Evolutionary conservation across 257 asterid genomes (phyloP).

Genomic region (Jaltomata sinuosa): DNA sequence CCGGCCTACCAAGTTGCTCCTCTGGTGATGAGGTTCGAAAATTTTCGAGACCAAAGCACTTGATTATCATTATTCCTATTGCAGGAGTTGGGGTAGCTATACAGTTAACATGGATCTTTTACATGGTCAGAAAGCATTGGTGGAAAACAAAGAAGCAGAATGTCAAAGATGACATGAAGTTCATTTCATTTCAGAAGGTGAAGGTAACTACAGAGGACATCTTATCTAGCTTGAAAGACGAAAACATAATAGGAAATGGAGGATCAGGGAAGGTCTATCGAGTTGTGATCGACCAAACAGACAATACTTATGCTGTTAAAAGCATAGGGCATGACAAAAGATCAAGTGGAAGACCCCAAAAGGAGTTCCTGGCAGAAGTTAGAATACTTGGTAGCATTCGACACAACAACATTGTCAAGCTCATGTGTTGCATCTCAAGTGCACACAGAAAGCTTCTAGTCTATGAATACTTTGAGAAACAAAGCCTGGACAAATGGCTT

Average conservation of each 20-base stretch:
- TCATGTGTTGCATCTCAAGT: slow-evolving; percentile 44
- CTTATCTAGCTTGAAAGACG: slow-evolving; percentile 31
- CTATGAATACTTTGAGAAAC: slow-evolving; percentile 45
- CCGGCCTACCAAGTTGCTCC: neutral
- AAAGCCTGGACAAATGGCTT: slow-evolving; percentile 55
- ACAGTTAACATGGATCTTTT: slow-evolving; percentile 13
- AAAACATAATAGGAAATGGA: slow-evolving; percentile 46
- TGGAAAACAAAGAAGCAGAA: slow-evolving; percentile 35
- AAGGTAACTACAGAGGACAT: slow-evolving; percentile 29
- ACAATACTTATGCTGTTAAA: slow-evolving; percentile 40
- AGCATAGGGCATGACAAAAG: slow-evolving; percentile 22
- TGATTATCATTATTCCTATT: neutral
- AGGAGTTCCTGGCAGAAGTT: slow-evolving; percentile 54
- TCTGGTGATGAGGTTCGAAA: neutral
- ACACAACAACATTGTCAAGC: slow-evolving; percentile 52
- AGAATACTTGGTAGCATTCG: slow-evolving; percentile 43
- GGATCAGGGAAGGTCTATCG: slow-evolving; percentile 52
- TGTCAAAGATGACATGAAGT: slow-evolving; percentile 42
- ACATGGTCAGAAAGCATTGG: slow-evolving; percentile 32
- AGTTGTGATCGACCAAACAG: slow-evolving; percentile 14
- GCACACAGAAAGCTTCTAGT: slow-evolving; percentile 39
- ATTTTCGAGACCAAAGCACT: neutral
- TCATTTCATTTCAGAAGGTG: slow-evolving; percentile 61
- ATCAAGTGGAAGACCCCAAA: slow-evolving; percentile 20
- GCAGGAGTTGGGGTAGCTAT: neutral